Base-by-base conservation (phyloP, 1,139 yeast genomes). In the Saccharomyces hybrid region DNA sequence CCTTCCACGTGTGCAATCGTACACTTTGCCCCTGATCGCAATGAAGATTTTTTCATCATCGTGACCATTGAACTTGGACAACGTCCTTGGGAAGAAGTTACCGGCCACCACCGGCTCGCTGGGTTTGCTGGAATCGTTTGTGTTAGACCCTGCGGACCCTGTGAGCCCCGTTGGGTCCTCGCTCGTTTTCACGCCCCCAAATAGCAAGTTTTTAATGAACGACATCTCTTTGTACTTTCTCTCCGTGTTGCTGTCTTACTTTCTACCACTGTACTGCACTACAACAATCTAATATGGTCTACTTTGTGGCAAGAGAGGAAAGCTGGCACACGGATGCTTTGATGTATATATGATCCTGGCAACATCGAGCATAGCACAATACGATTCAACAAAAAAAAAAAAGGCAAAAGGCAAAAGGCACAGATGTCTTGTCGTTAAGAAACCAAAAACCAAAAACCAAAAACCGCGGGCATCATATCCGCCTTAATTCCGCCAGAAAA, bases 21-120 rank as follows among this genome's bases (percentile, higher is more conserved):
- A 93, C 3, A 93, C 97, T 49, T 80, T 83, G 1, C 97, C 96
- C 63, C 78, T 82, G 14, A 93, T 89, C 0, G 89, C 96, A 63
- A 93, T 81, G 66, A 86, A 84, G 42, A 95, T 90, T 63, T 82
- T 82, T 52, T 86, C 84, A 54, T 83, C 84, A 60, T 86, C 90
- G 50, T 75, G 80, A 1, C 99, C 98, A 68, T 93, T 89, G 74
- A 75, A 90, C 65, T 83, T 84, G 57, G 80, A 79, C 38, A 93
- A 75, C 2, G 88, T 79, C 55, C 74, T 69, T 14, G 97, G 97
- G 2, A 95, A 89, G 73, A 86, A 93, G 51, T 78, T 78, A n/a
- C 88, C 87, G 62, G 82, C 88, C 8, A 88, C 84, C 4, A 88
- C 75, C 2, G 95, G 86, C 55, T 81, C 83, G 12, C 72, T 72